Percentiles rank a stretch among this genome's conserved stretches.
phyloP scores from a whole-genome alignment of 2,329 filamentous ascomycete species.

The Daldinia eschscholtzii region DNA sequence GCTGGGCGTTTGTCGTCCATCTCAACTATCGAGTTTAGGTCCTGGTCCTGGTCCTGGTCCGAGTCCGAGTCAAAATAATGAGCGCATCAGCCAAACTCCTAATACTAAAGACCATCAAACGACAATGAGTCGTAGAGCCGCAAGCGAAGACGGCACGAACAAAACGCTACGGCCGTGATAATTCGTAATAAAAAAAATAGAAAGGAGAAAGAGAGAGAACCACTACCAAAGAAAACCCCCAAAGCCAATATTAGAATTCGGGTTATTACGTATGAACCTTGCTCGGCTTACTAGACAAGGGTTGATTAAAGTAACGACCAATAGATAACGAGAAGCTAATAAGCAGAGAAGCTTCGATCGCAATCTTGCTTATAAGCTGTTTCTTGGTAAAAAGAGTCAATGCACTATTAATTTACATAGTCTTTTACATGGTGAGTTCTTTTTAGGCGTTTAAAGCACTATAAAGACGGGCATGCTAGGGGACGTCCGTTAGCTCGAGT shows the following conservation, averaged over 20 bases:
- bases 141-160: conserved; percentile 22
- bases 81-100: conserved; percentile 20
- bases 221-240: conserved; percentile 18
- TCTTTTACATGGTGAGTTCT: neutral
- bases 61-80: conserved; percentile 16
- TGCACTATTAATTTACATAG: conserved; percentile 6
- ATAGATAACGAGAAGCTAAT: conserved; percentile 25
- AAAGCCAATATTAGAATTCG: conserved; percentile 39
- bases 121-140: conserved; percentile 6
- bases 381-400: conserved; percentile 11
- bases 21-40: conserved; percentile 22
- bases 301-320: conserved; percentile 27
- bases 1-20: conserved; percentile 49
- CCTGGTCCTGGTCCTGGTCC: neutral
- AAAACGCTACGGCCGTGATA: conserved; percentile 7
- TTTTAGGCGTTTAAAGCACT: conserved; percentile 7
- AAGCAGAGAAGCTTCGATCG: conserved; percentile 23
- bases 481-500: conserved; percentile 28
- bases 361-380: conserved; percentile 21
- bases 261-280: conserved; percentile 28
- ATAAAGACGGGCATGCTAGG: conserved; percentile 21
- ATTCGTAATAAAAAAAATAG: conserved; percentile 12
- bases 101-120: conserved; percentile 12
- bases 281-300: conserved; percentile 15
- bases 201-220: conserved; percentile 26